Evolutionary conservation across 2,329 filamentous ascomycete genomes (phyloP).

Genomic region (Colletotrichum musicola): DNA sequence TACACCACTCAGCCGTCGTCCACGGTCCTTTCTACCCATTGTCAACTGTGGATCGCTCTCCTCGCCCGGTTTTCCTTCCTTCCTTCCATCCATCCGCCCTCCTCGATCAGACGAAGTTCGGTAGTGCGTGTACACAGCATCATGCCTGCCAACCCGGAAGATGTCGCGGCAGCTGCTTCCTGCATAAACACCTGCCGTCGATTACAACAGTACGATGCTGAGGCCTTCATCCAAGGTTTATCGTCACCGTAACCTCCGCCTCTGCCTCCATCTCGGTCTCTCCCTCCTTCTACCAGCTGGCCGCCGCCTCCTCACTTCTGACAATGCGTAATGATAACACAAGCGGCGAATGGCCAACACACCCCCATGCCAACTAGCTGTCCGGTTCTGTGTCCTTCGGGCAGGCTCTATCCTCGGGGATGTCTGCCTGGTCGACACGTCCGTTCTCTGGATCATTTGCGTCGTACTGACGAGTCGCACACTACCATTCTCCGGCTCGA

Average conservation of each 20-base stretch:
- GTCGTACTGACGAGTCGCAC: no score
- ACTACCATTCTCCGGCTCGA: no score
- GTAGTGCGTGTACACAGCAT: no score
- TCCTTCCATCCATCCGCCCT: no score
- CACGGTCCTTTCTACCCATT: no score
- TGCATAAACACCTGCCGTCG: not conserved
- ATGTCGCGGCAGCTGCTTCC: constrained; percentile 6
- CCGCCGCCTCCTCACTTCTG: not conserved
- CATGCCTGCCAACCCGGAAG: not conserved
- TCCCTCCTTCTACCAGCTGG: not conserved
- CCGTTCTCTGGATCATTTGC: no score
- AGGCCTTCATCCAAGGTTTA: not conserved
- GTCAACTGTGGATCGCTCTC: no score
- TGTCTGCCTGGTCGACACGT: no score
- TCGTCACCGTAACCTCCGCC: not conserved
- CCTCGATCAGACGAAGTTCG: no score
- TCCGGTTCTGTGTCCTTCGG: not conserved
- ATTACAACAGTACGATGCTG: not conserved
- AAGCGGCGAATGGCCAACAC: not conserved
- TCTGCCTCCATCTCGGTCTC: not conserved
- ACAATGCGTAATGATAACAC: not conserved
- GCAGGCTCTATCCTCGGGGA: not conserved
- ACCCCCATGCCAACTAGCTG: not conserved
- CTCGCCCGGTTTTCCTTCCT: no score
- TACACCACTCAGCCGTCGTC: no score